These are phyloP conservation scores for Solanum chmielewskii DNA, from an alignment of 257 asterid genomes.

Conservation along the genomic window DNA sequence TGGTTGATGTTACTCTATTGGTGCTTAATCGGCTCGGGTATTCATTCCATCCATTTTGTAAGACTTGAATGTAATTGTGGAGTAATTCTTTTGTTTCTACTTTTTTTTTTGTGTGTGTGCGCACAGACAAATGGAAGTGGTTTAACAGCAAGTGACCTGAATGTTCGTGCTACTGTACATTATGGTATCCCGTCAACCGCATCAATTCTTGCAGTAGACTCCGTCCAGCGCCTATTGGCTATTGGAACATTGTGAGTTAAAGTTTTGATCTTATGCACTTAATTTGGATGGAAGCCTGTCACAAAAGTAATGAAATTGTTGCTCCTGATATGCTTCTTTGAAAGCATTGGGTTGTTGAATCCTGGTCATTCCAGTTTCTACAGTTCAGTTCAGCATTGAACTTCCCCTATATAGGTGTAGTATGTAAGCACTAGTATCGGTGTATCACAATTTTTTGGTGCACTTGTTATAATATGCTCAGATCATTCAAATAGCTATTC, in stretches of 20 bases:
- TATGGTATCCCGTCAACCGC: constrained; percentile 82
- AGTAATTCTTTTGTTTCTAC: background rate
- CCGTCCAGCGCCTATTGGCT: constrained; percentile 74
- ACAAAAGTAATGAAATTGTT: background rate
- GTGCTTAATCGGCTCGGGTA: background rate
- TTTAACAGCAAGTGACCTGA: constrained; percentile 48
- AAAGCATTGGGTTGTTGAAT: background rate
- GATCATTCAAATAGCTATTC: background rate
- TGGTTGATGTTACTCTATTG: background rate
- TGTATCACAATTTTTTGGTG: background rate
- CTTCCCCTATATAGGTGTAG: background rate
- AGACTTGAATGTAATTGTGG: background rate
- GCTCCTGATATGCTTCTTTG: background rate
- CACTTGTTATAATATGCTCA: background rate
- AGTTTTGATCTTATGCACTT: background rate
- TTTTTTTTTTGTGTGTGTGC: background rate
- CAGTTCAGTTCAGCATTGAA: background rate
- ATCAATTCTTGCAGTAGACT: constrained; percentile 79
- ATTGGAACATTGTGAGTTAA: constrained; percentile 64
- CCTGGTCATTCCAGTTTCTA: background rate
- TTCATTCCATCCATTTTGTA: background rate
- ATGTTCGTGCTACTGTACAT: constrained; percentile 51
- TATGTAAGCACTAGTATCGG: background rate
- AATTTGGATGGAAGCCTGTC: background rate
- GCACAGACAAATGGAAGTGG: constrained; percentile 38